phyloP scores from a whole-genome alignment of 1,139 yeast species.

The Hansenula anomala region DNA sequence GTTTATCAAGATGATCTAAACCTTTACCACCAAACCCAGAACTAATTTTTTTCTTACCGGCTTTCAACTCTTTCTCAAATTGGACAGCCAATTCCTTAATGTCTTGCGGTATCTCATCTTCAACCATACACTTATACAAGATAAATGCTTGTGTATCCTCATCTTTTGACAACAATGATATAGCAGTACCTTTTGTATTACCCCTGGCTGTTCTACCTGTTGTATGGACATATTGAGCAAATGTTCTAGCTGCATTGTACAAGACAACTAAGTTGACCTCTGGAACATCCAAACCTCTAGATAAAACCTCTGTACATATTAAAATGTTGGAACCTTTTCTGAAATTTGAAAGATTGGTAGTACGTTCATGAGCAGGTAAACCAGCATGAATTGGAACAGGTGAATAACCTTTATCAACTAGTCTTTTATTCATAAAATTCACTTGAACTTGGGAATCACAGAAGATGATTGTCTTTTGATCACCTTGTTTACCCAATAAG shows the following conservation, averaged over 20 bases:
- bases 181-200: constrained; percentile 60
- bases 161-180: constrained; percentile 60
- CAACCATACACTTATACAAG: constrained; percentile 56
- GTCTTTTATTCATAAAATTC: constrained; percentile 57
- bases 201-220: constrained; percentile 98
- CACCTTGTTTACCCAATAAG: constrained; percentile 41
- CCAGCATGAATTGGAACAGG: constrained; percentile 88
- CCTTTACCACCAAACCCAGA: constrained; percentile 96
- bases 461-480: constrained; percentile 66
- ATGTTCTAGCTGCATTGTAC: constrained; percentile 85
- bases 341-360: constrained; percentile 68
- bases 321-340: constrained; percentile 60
- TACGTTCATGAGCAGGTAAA: constrained; percentile 81
- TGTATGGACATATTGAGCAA: constrained; percentile 95
- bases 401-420: constrained; percentile 52
- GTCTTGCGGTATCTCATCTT: constrained; percentile 47
- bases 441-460: constrained; percentile 86
- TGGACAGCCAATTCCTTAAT: constrained; percentile 42
- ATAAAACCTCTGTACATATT: constrained; percentile 91
- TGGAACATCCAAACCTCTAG: constrained; percentile 91
- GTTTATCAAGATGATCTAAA: constrained; percentile 69
- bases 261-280: constrained; percentile 76
- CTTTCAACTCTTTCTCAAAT: constrained; percentile 59
- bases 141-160: constrained; percentile 76
- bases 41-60: constrained; percentile 63